Base-by-base conservation (phyloP, 1,139 yeast genomes). In the Debaryomyces nepalensis region DNA sequence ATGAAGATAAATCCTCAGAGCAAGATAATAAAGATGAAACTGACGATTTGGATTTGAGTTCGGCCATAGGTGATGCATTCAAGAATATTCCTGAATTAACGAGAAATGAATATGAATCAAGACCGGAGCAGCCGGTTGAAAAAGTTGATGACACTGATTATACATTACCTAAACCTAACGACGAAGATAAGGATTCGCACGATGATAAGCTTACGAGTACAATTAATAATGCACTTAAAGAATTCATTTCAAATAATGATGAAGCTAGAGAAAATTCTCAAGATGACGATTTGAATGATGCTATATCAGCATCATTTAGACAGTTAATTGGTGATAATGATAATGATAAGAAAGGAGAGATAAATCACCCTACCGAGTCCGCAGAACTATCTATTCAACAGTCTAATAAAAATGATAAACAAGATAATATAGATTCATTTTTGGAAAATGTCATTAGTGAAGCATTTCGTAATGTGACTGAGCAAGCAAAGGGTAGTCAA, bases 371-470 rank as follows among this genome's bases (percentile, higher is more conserved):
- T 8, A 4, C 24, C 7, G 11, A 15, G 5, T 8, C 5, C 18
- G n/a, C 21, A 29, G 32, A 29, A 10, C 4, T 29, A 9, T n/a
- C n/a, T n/a, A n/a, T n/a, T n/a, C 21, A 21, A 7, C 29, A 22
- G 11, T 4, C 24, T 8, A 26, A 11, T 26, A 18, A 45, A 38
- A 46, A 52, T 33, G 45, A 43, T 12, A 51, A 47, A 15, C 43
- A 40, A 7, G 48, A 39, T 2, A 41, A 46, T 11, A 59, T 54
- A 12, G 64, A 57, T 40, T 48, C 52, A 11, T 55, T 54, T 27
- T 58, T 64, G 53, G 65, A 64, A 41, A 59, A 53, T 49, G 70
- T 65, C 10, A 68, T 67, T 16, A 57, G 66, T 2, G 67, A 59
- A 43, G 73, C 74, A 1, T 66, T 68, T 47, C 61, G 59, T 34